Evolutionary conservation across 176 grass and related monocot species (phyloP).

Genomic region (Puccinellia tenuiflora): DNA sequence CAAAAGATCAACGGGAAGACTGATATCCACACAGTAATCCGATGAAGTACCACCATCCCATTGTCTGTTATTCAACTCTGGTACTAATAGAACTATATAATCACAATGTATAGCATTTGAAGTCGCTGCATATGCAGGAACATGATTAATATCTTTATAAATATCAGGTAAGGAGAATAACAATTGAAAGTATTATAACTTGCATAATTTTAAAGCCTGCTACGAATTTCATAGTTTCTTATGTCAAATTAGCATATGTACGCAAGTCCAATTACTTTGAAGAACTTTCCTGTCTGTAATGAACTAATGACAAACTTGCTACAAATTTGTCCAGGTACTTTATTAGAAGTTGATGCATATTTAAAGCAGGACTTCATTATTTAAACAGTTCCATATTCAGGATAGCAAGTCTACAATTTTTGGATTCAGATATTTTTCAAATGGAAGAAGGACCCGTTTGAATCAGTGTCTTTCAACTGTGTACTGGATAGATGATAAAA

Average conservation of each 20-base stretch:
- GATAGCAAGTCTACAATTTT: not conserved
- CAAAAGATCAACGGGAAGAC: not conserved
- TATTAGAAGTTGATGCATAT: not conserved
- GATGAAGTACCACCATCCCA: not conserved
- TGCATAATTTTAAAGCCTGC: not conserved
- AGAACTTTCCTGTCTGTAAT: not conserved
- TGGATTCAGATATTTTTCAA: not conserved
- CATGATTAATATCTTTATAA: not conserved
- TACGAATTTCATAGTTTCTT: not conserved
- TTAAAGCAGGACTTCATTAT: not conserved
- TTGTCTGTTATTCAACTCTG: not conserved
- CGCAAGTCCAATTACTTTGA: not conserved
- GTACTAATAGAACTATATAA: not conserved
- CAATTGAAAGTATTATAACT: not conserved
- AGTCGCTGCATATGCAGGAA: not conserved
- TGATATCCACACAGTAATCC: not conserved
- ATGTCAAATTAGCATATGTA: not conserved
- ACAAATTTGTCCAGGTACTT: not conserved
- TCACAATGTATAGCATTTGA: not conserved
- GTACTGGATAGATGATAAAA: not conserved
- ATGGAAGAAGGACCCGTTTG: not conserved
- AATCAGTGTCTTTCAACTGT: not conserved
- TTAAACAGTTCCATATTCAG: not conserved
- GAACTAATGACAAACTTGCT: not conserved
- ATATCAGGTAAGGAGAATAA: not conserved